A percentile compares a stretch with the other conserved stretches of the same genome.
These are phyloP conservation scores for Allomyces javanicus DNA, from an alignment of 192 early-diverging fungal genomes.

Conservation along the genomic window DNA sequence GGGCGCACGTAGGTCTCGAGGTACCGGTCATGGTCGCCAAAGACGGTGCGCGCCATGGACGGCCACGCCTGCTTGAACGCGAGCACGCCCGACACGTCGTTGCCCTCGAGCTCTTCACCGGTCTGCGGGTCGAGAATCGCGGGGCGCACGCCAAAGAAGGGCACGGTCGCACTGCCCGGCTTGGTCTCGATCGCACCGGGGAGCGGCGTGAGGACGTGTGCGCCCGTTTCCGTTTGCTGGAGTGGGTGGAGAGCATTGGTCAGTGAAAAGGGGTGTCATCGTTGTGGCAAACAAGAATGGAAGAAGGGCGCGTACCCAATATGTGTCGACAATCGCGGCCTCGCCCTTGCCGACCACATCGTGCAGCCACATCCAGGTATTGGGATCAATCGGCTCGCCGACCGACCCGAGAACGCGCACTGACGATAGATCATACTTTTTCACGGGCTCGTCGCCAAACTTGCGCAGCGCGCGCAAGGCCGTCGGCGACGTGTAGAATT, in stretches of 20 bases:
- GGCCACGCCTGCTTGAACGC: slow-evolving; percentile 75
- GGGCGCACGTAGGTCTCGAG: slow-evolving; percentile 81
- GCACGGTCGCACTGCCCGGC: slow-evolving; percentile 84
- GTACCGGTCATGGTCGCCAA: slow-evolving; percentile 75
- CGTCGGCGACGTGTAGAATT: slow-evolving; percentile 95
- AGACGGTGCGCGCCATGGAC: slow-evolving; percentile 77
- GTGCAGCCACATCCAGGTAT: slow-evolving; percentile 96
- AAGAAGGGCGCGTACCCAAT: slow-evolving; percentile 25
- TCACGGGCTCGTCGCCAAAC: slow-evolving; percentile 57
- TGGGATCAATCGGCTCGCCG: slow-evolving; percentile 93
- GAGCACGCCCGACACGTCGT: slow-evolving; percentile 77
- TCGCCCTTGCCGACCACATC: slow-evolving; percentile 64
- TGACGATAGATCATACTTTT: slow-evolving; percentile 53
- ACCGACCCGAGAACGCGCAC: slow-evolving; percentile 83
- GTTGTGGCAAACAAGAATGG: background rate
- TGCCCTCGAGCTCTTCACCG: slow-evolving; percentile 63
- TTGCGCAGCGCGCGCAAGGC: slow-evolving; percentile 84
- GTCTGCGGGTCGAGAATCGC: slow-evolving; percentile 67
- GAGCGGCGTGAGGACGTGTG: slow-evolving; percentile 70
- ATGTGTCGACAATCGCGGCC: slow-evolving; percentile 89
- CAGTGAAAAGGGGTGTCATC: background rate
- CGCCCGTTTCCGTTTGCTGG: slow-evolving; percentile 72
- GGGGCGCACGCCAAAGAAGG: slow-evolving; percentile 89
- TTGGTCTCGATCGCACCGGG: slow-evolving; percentile 75
- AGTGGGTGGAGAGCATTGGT: background rate